phyloP scores from a whole-genome alignment of 2,329 filamentous ascomycete species.

The Cytospora leucostoma region DNA sequence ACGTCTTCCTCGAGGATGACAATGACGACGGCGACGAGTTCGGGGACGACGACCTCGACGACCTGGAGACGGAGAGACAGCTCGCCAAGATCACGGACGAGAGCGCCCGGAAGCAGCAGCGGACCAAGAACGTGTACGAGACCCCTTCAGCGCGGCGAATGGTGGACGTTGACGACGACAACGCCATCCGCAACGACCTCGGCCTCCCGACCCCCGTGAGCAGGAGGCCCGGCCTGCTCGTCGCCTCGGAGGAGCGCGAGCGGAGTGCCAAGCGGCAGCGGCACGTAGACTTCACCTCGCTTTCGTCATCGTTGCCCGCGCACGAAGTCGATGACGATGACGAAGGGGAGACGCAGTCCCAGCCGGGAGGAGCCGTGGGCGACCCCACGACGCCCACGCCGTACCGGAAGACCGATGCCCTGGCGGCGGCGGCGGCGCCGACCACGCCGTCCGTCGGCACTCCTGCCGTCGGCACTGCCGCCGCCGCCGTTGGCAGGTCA shows the following conservation, averaged over 20 bases:
- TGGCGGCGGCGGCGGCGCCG: slow-evolving; percentile 10
- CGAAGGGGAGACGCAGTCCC: background rate
- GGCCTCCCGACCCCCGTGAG: slow-evolving; percentile 38
- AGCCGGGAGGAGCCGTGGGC: background rate
- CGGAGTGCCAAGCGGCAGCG: slow-evolving; percentile 23
- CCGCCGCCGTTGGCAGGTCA: background rate
- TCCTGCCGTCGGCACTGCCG: background rate
- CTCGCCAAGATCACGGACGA: slow-evolving; percentile 41
- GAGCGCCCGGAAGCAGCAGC: slow-evolving; percentile 35
- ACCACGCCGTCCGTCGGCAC: background rate
- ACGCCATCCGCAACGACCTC: slow-evolving; percentile 15
- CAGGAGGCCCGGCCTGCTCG: slow-evolving; percentile 23
- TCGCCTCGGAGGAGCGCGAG: slow-evolving; percentile 22
- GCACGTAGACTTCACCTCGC: background rate
- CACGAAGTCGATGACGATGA: background rate
- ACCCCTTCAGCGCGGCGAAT: slow-evolving; percentile 34
- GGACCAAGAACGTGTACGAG: slow-evolving; percentile 26
- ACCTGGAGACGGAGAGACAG: slow-evolving; percentile 44
- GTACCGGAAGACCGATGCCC: slow-evolving; percentile 21
- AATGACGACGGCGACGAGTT: slow-evolving; percentile 32
- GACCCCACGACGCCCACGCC: slow-evolving; percentile 23
- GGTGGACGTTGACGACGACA: slow-evolving; percentile 25
- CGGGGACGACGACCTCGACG: slow-evolving; percentile 37
- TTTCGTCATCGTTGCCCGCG: background rate
- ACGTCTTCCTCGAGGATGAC: slow-evolving; percentile 30